These are phyloP conservation scores for Cutaneotrichosporon arboriforme DNA, from an alignment of 1,284 basidiomycete genomes.

Conservation along the genomic window DNA sequence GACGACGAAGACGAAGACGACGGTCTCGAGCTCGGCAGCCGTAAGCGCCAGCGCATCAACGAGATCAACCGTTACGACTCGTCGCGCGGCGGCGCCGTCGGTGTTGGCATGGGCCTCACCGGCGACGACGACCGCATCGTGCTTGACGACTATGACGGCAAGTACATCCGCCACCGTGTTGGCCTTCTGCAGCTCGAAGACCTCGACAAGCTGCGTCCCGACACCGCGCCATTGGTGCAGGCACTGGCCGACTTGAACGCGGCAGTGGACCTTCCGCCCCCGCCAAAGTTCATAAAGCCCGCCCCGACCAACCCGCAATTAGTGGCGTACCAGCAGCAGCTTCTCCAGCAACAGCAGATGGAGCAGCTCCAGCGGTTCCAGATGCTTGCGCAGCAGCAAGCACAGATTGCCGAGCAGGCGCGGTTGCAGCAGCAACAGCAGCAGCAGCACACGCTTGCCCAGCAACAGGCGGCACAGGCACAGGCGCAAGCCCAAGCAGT, in stretches of 20 bases:
- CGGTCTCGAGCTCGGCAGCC: slow-evolving; percentile 3
- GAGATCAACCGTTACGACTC: slow-evolving; percentile 45
- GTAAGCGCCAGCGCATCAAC: slow-evolving; percentile 31
- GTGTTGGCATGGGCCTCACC: slow-evolving; percentile 46
- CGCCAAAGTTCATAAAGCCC: slow-evolving; percentile 42
- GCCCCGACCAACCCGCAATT: slow-evolving; percentile 30
- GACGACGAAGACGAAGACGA: slow-evolving; percentile 17
- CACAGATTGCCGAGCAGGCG: slow-evolving; percentile 28
- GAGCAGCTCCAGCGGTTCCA: slow-evolving; percentile 40
- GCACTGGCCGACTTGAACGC: slow-evolving; percentile 30
- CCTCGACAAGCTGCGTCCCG: slow-evolving; percentile 36
- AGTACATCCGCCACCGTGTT: slow-evolving; percentile 43
- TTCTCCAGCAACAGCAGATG: slow-evolving; percentile 39
- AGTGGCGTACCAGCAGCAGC: slow-evolving; percentile 25
- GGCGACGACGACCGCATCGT: slow-evolving; percentile 44
- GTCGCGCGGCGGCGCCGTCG: slow-evolving; percentile 37
- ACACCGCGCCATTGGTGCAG: slow-evolving; percentile 27
- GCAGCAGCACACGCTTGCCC: slow-evolving; percentile 16
- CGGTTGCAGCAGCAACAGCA: slow-evolving; percentile 29
- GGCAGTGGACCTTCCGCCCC: slow-evolving; percentile 38
- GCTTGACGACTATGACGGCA: slow-evolving; percentile 46
- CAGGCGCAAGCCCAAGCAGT: slow-evolving; percentile 12
- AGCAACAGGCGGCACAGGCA: slow-evolving; percentile 8
- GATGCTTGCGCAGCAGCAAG: slow-evolving; percentile 36
- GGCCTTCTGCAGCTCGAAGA: slow-evolving; percentile 39